phyloP scores from a whole-genome alignment of 139 green algal genomes.

The Diplosphaera chodatii region DNA sequence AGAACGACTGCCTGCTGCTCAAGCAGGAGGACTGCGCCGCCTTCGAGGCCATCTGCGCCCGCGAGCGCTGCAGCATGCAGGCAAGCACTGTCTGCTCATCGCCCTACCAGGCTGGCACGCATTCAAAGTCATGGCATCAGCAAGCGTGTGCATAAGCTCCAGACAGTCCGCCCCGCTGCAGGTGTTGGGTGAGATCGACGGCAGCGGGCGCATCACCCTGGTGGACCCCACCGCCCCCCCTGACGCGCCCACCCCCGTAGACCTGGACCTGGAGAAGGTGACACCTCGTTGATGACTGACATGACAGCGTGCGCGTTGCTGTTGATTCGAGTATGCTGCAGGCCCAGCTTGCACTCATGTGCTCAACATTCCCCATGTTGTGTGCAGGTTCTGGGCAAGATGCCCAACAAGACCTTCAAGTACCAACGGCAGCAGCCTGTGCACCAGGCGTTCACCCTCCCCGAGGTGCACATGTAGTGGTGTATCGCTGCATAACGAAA shows the following conservation, averaged over 20 bases:
- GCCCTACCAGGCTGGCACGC: too few relatives aligned
- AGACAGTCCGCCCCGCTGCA: too few relatives aligned
- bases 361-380: neutral
- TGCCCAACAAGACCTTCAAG: constrained; percentile 95
- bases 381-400: constrained; percentile 79
- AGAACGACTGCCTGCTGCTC: constrained; percentile 95
- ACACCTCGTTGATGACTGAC: too few relatives aligned
- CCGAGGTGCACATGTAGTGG: neutral
- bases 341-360: too few relatives aligned
- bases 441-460: neutral
- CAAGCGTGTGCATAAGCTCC: too few relatives aligned
- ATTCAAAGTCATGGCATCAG: too few relatives aligned
- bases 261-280: constrained; percentile 96
- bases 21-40: constrained; percentile 57
- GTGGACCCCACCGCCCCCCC: constrained; percentile 59
- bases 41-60: constrained; percentile 79
- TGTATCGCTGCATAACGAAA: too few relatives aligned
- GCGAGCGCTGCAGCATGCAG: constrained; percentile 90
- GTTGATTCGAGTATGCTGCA: too few relatives aligned
- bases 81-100: too few relatives aligned
- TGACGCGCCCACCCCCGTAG: constrained; percentile 62
- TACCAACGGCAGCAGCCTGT: constrained; percentile 35
- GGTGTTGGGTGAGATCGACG: constrained; percentile 92
- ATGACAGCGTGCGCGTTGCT: too few relatives aligned
- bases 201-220: constrained; percentile 80